Base-by-base conservation (phyloP, 2,329 filamentous ascomycete species). In the Exophiala lecanii-corni region DNA sequence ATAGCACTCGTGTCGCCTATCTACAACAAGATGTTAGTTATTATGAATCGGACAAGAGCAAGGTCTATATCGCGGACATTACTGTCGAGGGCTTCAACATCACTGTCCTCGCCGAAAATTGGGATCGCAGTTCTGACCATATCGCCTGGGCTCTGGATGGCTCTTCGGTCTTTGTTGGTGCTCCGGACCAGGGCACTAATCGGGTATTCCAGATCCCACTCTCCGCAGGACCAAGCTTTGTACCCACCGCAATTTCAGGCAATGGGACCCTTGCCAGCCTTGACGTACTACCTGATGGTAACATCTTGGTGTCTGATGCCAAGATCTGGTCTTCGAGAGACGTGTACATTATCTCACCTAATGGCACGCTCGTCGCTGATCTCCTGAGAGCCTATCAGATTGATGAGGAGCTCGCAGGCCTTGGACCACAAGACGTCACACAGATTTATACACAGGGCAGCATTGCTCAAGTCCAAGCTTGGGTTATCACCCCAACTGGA, bases 31-130 rank as follows among this genome's bases (percentile, higher is more conserved):
- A 77, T 50, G 75, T 75, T 43, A 73, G 78, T 39, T 79, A 83
- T 46, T 94, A 95, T 60, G 89, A 96, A 63, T 78, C 83, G 12
- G 88, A 95, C 67, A 84, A 84, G 62, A 66, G 66, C 33, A 63
- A 65, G 2, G 57, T 72, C 34, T 74, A 72, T 47, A 57, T 70
- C 31, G 62, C 67, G 33, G 58, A 59, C 10, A 45, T 66, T 37
- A 57, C 57, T 44, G 17, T 39, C 10, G 57, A 58, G 2, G 51
- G 62, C 38, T 49, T 59, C 43, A 63, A 60, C 37, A 57, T 76
- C 38, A 59, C 57, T 2, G 51, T 57, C 16, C 47, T 71, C 5
- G 64, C 65, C 2, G 60, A 55, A 30, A 49, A 63, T 36, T 71
- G 76, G 76, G 74, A 79, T 47, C 63, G 70, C 9, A 78, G 74